A percentile compares a stretch with the other conserved stretches of the same genome.
Evolutionary conservation across 2,329 filamentous ascomycete genomes (phyloP).

Genomic region (Onygenales sp.): DNA sequence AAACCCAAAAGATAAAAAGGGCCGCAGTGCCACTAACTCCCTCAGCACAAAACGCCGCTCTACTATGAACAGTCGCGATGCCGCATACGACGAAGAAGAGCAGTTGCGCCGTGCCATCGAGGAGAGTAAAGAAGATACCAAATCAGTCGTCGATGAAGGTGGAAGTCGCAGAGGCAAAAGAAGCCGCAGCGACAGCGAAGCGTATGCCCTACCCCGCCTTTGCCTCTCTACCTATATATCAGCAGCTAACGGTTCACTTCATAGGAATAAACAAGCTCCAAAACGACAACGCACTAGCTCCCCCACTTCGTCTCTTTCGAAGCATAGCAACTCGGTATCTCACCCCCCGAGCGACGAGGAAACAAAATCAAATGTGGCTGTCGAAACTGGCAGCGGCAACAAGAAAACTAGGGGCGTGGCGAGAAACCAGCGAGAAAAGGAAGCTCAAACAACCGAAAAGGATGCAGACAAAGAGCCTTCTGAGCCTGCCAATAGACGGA

Average conservation of each 20-base stretch:
- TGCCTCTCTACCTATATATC: constrained; percentile 1
- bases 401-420: constrained; percentile 53
- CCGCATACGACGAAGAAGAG: constrained; percentile 92
- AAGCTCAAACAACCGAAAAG: constrained; percentile 42
- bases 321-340: constrained; percentile 36
- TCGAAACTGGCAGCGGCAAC: constrained; percentile 22
- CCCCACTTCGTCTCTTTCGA: constrained; percentile 53
- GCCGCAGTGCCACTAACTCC: constrained; percentile 42
- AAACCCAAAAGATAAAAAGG: constrained; percentile 32
- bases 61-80: constrained; percentile 94
- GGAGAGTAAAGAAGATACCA: constrained; percentile 78
- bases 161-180: constrained; percentile 64
- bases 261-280: constrained; percentile 57
- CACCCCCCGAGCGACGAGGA: constrained; percentile 58
- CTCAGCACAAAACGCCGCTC: constrained; percentile 73
- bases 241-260: background rate
- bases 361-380: constrained; percentile 28
- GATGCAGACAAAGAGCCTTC: constrained; percentile 65
- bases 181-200: constrained; percentile 82
- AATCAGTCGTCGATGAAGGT: constrained; percentile 44
- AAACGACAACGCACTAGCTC: constrained; percentile 83
- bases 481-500: constrained; percentile 70
- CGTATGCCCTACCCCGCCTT: constrained; percentile 52
- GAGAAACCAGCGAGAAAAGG: constrained; percentile 45
- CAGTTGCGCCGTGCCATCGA: constrained; percentile 82